A percentile compares a stretch with the other conserved stretches of the same genome.
phyloP scores from a whole-genome alignment of 495 filamentous ascomycete species.

The Xylaria intraflava region DNA sequence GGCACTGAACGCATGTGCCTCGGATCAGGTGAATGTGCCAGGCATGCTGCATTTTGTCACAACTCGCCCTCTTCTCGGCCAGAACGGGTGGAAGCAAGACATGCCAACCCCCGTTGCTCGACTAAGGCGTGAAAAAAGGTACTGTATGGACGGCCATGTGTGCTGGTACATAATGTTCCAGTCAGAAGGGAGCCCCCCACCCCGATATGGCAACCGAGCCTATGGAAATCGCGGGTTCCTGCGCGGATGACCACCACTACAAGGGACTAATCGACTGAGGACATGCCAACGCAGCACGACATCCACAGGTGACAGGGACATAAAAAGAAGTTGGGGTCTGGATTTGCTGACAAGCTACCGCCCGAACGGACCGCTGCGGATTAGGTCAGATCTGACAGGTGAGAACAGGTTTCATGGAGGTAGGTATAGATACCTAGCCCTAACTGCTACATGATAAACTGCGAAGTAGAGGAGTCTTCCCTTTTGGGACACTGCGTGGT shows the following conservation, averaged over 20 bases:
- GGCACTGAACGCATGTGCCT: background rate
- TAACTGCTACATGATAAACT: background rate
- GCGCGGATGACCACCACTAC: conserved; percentile 28
- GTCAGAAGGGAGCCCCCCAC: conserved; percentile 3
- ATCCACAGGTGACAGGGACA: conserved; percentile 13
- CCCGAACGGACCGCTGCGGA: conserved; percentile 24
- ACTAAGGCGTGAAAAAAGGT: background rate
- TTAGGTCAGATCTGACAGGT: conserved; percentile 23
- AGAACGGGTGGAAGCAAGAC: background rate
- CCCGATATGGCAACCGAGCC: conserved; percentile 17
- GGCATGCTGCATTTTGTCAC: background rate
- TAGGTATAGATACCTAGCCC: background rate
- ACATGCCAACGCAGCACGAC: conserved; percentile 20
- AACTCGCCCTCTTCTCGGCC: background rate
- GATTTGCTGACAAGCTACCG: conserved; percentile 12
- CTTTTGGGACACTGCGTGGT: background rate
- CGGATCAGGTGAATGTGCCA: background rate
- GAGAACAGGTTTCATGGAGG: conserved; percentile 8
- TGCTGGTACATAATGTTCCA: conserved; percentile 6
- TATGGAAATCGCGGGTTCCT: conserved; percentile 30
- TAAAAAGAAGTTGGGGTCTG: conserved; percentile 6
- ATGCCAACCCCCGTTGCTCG: background rate
- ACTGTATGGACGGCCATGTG: conserved; percentile 1
- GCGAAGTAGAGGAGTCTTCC: background rate
- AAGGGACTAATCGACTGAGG: conserved; percentile 19